phyloP scores from a whole-genome alignment of 306 rosid species.

The Dalbergia cultrata region DNA sequence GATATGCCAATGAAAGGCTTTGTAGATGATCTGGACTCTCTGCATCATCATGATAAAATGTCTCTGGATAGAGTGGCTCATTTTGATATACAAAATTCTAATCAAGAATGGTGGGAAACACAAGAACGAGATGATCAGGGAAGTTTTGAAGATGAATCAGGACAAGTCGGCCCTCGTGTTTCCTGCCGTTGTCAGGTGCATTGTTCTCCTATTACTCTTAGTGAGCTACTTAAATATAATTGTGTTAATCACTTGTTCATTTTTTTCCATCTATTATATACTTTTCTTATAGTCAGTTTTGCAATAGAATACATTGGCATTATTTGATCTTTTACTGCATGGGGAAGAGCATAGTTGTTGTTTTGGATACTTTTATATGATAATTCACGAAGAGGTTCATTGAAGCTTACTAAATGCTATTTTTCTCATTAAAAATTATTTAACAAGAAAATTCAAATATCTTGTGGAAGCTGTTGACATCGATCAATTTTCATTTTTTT shows the following conservation, averaged over 20 bases:
- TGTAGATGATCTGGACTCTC: constrained; percentile 76
- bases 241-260: constrained; percentile 11
- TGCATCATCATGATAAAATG: constrained; percentile 50
- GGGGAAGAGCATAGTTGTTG: neutral
- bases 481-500: neutral
- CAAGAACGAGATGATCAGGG: constrained; percentile 87
- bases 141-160: constrained; percentile 76
- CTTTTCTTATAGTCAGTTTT: constrained; percentile 9
- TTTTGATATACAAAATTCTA: constrained; percentile 46
- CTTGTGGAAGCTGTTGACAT: constrained; percentile 29
- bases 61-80: constrained; percentile 43
- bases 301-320: neutral
- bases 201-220: constrained; percentile 14
- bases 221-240: constrained; percentile 18
- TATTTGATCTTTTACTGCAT: neutral
- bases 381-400: constrained; percentile 31
- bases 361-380: neutral
- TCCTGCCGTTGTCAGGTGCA: constrained; percentile 95
- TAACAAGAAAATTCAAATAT: constrained; percentile 22
- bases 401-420: constrained; percentile 26
- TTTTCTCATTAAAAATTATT: constrained; percentile 13
- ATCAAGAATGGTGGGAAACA: constrained; percentile 94
- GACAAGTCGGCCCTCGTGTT: constrained; percentile 93
- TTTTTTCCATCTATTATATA: constrained; percentile 27
- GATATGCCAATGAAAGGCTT: constrained; percentile 89